Evolutionary conservation across 2,329 filamentous ascomycete species (phyloP).

Genomic region (Phialemoniopsis sp.): DNA sequence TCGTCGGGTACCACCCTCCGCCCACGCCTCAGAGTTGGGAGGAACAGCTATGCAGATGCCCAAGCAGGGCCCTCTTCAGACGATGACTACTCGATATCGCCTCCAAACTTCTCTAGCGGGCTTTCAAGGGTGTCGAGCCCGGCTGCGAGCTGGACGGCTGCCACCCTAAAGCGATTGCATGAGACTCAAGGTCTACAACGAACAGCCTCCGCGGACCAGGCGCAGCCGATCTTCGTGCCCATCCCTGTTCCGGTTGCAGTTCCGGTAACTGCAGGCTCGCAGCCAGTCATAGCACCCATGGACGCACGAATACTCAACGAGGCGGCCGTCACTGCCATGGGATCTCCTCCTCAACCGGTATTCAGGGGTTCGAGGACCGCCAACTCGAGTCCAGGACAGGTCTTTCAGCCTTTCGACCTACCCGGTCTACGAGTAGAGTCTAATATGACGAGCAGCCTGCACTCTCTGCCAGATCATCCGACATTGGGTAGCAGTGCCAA

Average conservation of each 20-base stretch:
- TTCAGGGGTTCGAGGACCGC: conserved; percentile 22
- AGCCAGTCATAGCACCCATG: neutral
- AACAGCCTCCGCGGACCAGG: neutral
- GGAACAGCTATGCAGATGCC: conserved; percentile 25
- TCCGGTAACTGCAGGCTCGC: neutral
- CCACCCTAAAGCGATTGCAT: conserved; percentile 18
- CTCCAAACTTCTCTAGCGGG: conserved; percentile 20
- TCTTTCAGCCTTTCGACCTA: conserved; percentile 17
- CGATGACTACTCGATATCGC: conserved; percentile 16
- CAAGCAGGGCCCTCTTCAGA: conserved; percentile 15
- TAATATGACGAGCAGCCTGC: conserved; percentile 3
- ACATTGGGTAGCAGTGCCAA: conserved; percentile 16
- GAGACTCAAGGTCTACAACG: too few relatives aligned
- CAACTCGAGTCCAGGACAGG: conserved; percentile 22
- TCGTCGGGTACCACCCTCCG: conserved; percentile 6
- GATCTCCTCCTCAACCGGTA: conserved; percentile 8
- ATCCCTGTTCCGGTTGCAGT: conserved; percentile 1
- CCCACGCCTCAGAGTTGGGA: conserved; percentile 23
- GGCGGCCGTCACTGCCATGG: conserved; percentile 6
- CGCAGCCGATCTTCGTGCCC: too few relatives aligned
- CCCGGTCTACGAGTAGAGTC: conserved; percentile 12
- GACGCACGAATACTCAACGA: too few relatives aligned
- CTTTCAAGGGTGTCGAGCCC: conserved; percentile 14
- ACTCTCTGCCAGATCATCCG: conserved; percentile 1
- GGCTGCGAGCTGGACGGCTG: conserved; percentile 24